Evolutionary conservation across 2,329 filamentous ascomycete genomes (phyloP), one percentile per base, ranked within the genome.

Genomic region (Bipolaris victoriae): DNA sequence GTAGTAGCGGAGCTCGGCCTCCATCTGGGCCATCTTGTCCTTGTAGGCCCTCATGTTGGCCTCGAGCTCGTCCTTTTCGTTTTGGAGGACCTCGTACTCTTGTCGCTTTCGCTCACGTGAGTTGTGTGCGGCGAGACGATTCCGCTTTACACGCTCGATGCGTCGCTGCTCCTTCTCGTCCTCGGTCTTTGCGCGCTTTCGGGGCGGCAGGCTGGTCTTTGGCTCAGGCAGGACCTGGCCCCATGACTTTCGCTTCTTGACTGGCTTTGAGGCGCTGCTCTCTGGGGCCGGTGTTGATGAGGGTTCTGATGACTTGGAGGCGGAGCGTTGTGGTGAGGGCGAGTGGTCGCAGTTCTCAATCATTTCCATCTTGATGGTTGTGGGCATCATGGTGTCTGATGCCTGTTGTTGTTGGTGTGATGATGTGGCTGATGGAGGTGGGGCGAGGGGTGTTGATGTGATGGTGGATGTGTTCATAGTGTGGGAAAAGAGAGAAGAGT

Each of bases 111-210:
- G 90, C 78, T 99, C 95, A 49, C 95, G 86, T 3, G 95, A 99
- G 57, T 96, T 97, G 83, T 98, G 95, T 39, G 95, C 95, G 44
- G 95, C 95, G 58, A 93, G 91, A 65, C 95, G 91, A 76, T 99
- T 99, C 43, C 95, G 90, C 69, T 98, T 91, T 64, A 99, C 95
- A 61, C 95, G 91, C 82, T 99, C 95, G 53, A 98, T 96, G 61
- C 95, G 90, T 43, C 95, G 90, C 79, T 99, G 95, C 80, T 98
- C 95, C 81, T 99, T 99, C 79, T 99, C 95, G 72, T 97, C 95
- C 71, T 96, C 94, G 2, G 95, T 99, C 85, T 98, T 99, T 69
- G 95, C 95, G 61, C 95, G 92, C 86, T 99, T 99, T 66, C 93
- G 89, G 37, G 94, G 94, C 60, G 94, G 94, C 7, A 98, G 87